Evolutionary conservation across 352 stramenopile genomes (phyloP), one percentile per base, ranked within the genome.

Genomic region (Aphanomyces euteiches): DNA sequence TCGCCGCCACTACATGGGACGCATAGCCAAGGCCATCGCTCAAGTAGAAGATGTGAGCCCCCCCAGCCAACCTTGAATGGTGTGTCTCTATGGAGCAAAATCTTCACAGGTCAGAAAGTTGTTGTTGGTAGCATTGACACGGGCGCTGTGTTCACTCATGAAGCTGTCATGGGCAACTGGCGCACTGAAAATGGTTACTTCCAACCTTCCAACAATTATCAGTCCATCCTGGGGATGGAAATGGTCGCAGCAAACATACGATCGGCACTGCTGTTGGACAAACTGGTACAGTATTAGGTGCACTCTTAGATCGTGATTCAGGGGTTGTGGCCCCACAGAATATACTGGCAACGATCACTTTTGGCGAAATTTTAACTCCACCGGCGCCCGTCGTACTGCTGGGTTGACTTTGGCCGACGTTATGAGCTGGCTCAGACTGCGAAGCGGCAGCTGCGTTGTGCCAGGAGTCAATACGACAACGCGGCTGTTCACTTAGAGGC

Each of bases 281-380:
- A 0, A 50, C 59, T 12, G 79, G 79, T 4, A 69, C 85, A 87
- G 39, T 74, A 78, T 36, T 72, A 77, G 6, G 83, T 87, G 72
- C 75, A 74, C 8, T 78, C 81, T n/a, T 75, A 87, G 47, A 75
- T 88, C n/a, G n/a, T n/a, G n/a, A n/a, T n/a, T n/a, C n/a, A n/a
- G n/a, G n/a, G n/a, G n/a, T n/a, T n/a, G n/a, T n/a, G n/a, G n/a
- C n/a, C n/a, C n/a, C n/a, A n/a, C n/a, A n/a, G n/a, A n/a, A n/a
- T n/a, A n/a, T n/a, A n/a, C n/a, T n/a, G n/a, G n/a, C n/a, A n/a
- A n/a, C n/a, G n/a, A n/a, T n/a, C n/a, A n/a, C n/a, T n/a, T n/a
- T n/a, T n/a, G n/a, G n/a, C n/a, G n/a, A n/a, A n/a, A n/a, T n/a
- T n/a, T n/a, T n/a, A n/a, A n/a, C n/a, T n/a, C n/a, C n/a, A n/a